A percentile compares a stretch with the other conserved stretches of the same genome.
phyloP scores from a whole-genome alignment of 371 early-diverging fungal species.

The Chytridium lagenaria region DNA sequence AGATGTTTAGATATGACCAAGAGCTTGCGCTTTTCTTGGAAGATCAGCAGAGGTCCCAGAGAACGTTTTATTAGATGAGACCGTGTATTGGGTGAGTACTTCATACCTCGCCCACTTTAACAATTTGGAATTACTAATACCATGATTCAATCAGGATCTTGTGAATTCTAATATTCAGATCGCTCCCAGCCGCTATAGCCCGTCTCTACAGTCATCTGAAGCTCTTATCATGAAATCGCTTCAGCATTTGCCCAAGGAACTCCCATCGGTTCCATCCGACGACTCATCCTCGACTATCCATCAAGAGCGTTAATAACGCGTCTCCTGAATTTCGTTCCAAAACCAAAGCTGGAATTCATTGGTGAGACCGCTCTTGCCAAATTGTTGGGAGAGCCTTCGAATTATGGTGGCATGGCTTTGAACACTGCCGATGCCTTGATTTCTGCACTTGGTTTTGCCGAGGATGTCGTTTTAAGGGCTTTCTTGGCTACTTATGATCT shows the following conservation, averaged over 20 bases:
- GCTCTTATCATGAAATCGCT: slow-evolving; percentile 17
- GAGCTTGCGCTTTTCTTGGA: slow-evolving; percentile 20
- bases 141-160: slow-evolving; percentile 10
- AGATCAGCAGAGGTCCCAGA: slow-evolving; percentile 7
- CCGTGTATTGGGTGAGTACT: slow-evolving; percentile 28
- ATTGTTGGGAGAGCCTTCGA: slow-evolving; percentile 2
- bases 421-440: slow-evolving; percentile 16
- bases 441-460: slow-evolving; percentile 13
- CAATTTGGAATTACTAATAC: background rate
- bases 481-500: slow-evolving; percentile 4
- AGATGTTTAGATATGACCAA: slow-evolving; percentile 27
- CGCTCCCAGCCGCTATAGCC: slow-evolving; percentile 17
- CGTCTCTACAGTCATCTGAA: background rate
- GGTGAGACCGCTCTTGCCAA: slow-evolving; percentile 19
- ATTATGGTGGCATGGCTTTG: slow-evolving; percentile 8
- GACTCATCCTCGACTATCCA: slow-evolving; percentile 19
- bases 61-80: slow-evolving; percentile 17
- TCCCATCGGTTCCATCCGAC: slow-evolving; percentile 22
- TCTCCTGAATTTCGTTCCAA: slow-evolving; percentile 18
- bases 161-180: slow-evolving; percentile 25
- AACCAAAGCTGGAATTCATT: slow-evolving; percentile 3
- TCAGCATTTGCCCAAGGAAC: slow-evolving; percentile 13
- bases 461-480: slow-evolving; percentile 10
- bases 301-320: slow-evolving; percentile 15
- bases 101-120: background rate